Percentiles rank a stretch among this genome's conserved stretches.
phyloP scores from a whole-genome alignment of 495 filamentous ascomycete genomes.

The Tuber calosporum region DNA sequence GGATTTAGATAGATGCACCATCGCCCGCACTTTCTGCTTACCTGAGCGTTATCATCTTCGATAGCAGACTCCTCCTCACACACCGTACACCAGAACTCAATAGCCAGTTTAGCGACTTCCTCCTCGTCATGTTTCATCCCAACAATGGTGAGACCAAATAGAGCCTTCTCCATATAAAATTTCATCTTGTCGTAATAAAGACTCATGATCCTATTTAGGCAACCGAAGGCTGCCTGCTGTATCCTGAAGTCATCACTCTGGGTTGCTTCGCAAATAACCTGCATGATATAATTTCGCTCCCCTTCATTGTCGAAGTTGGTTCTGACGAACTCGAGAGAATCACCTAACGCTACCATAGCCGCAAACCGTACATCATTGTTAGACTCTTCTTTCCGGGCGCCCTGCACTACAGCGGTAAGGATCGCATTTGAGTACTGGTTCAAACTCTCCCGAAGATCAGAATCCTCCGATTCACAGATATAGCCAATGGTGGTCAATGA shows the following conservation, averaged over 20 bases:
- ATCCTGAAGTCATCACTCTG: slow-evolving; percentile 82
- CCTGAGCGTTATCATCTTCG: slow-evolving; percentile 90
- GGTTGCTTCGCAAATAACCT: slow-evolving; percentile 97
- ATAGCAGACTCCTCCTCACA: slow-evolving; percentile 97
- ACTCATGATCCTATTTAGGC: slow-evolving; percentile 94
- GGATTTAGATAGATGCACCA: not conserved
- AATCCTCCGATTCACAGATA: slow-evolving; percentile 92
- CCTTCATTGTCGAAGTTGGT: slow-evolving; percentile 99
- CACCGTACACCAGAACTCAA: slow-evolving; percentile 99
- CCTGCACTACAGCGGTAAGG: slow-evolving; percentile 93
- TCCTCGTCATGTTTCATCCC: slow-evolving; percentile 98
- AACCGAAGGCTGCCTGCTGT: slow-evolving; percentile 91
- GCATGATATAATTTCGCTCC: slow-evolving; percentile 99
- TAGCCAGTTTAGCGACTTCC: slow-evolving; percentile 92
- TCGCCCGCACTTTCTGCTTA: slow-evolving; percentile 44
- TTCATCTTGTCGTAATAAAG: slow-evolving; percentile 99
- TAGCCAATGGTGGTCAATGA: slow-evolving; percentile 92
- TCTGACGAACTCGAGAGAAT: slow-evolving; percentile 95
- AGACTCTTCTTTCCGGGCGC: slow-evolving; percentile 88
- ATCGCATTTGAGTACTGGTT: slow-evolving; percentile 90
- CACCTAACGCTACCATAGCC: slow-evolving; percentile 86
- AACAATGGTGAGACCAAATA: slow-evolving; percentile 96
- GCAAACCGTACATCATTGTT: slow-evolving; percentile 84
- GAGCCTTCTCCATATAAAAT: slow-evolving; percentile 99
- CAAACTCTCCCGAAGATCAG: slow-evolving; percentile 73